A percentile compares a stretch with the other conserved stretches of the same genome.
Evolutionary conservation across 352 stramenopile genomes (phyloP).

Genomic region (Pythium myriotylum): DNA sequence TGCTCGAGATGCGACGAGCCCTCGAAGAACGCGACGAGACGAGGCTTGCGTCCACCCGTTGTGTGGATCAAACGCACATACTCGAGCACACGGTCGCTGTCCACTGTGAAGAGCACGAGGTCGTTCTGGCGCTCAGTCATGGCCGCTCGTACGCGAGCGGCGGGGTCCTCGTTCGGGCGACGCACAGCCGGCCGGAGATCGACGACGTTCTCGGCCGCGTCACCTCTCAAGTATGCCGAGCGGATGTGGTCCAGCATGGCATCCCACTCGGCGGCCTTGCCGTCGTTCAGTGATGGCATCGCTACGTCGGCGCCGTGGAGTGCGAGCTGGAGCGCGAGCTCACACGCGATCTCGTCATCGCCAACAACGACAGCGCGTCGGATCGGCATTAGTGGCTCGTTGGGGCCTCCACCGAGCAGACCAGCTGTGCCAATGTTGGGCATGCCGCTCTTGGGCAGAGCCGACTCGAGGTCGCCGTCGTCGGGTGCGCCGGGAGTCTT

Average conservation of each 20-base stretch:
- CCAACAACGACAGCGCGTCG: slow-evolving; percentile 60
- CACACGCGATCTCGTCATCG: slow-evolving; percentile 60
- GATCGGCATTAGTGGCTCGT: slow-evolving; percentile 5
- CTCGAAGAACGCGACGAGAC: slow-evolving; percentile 57
- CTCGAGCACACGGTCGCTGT: slow-evolving; percentile 43
- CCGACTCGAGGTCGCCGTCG: slow-evolving; percentile 8
- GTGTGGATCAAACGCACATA: slow-evolving; percentile 35
- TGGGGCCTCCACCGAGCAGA: not conserved
- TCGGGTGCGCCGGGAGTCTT: not conserved
- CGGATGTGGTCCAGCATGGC: slow-evolving; percentile 45
- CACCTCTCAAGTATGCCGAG: slow-evolving; percentile 34
- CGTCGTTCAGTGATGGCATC: slow-evolving; percentile 54
- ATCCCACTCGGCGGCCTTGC: slow-evolving; percentile 46
- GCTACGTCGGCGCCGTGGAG: slow-evolving; percentile 55
- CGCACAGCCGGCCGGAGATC: slow-evolving; percentile 25
- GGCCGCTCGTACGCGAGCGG: not conserved
- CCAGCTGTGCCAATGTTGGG: not conserved
- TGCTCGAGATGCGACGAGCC: slow-evolving; percentile 35
- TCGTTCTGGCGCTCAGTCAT: slow-evolving; percentile 30
- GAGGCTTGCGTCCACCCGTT: slow-evolving; percentile 34
- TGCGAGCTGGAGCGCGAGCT: slow-evolving; percentile 56
- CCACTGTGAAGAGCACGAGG: slow-evolving; percentile 62
- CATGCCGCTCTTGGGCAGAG: not conserved
- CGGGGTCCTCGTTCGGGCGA: slow-evolving; percentile 20
- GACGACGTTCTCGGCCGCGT: slow-evolving; percentile 29